A percentile compares a stretch with the other conserved stretches of the same genome.
These are phyloP conservation scores for Graphium sp. DNA, from an alignment of 2,329 filamentous ascomycete genomes.

Conservation along the genomic window DNA sequence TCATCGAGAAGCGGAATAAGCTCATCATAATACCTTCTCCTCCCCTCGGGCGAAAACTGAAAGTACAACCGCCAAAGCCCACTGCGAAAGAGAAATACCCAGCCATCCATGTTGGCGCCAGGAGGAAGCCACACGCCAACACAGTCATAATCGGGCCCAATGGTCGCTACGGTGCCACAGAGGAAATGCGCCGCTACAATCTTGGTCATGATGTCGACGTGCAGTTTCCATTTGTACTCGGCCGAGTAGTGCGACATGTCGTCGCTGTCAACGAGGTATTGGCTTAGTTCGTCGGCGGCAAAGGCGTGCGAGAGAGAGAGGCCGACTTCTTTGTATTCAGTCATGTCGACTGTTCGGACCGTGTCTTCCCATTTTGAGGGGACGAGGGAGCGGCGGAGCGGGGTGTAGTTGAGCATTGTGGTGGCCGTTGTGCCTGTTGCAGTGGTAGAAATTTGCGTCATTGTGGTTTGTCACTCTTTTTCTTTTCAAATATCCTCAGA, in stretches of 20 bases:
- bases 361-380: conserved; percentile 33
- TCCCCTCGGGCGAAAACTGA: conserved; percentile 56
- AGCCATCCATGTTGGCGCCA: conserved; percentile 55
- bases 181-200: conserved; percentile 60
- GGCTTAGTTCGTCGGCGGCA: conserved; percentile 53
- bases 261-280: conserved; percentile 58
- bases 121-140: conserved; percentile 72
- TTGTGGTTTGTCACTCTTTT: background rate
- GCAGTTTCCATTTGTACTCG: conserved; percentile 58
- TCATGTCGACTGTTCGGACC: conserved; percentile 45
- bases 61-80: conserved; percentile 67
- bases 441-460: background rate
- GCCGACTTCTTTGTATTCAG: conserved; percentile 56
- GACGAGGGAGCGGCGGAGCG: conserved; percentile 34
- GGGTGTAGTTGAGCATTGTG: conserved; percentile 7
- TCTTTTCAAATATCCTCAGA: too few relatives aligned
- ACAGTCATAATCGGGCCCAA: conserved; percentile 60
- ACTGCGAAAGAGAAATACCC: conserved; percentile 53
- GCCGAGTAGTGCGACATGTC: conserved; percentile 45
- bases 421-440: background rate
- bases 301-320: conserved; percentile 63
- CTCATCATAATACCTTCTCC: conserved; percentile 59
- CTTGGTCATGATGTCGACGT: conserved; percentile 63
- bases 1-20: conserved; percentile 59
- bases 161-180: conserved; percentile 56